Evolutionary conservation across 768 basidiomycete species (phyloP).

Genomic region (Suillus cothurnatus): DNA sequence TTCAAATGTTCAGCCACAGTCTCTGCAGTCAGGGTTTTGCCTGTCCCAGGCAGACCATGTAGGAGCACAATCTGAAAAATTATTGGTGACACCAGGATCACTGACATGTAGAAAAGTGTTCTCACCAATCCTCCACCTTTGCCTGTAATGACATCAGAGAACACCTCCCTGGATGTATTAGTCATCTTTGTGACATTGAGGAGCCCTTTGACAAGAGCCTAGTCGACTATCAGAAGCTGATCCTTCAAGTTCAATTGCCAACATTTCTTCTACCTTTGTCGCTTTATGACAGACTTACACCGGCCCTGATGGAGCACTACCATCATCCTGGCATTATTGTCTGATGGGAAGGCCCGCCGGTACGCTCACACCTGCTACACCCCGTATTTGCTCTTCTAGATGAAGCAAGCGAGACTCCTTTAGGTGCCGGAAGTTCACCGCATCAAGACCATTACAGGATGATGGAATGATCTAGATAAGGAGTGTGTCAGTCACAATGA

Average conservation of each 20-base stretch:
- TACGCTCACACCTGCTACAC: conserved; percentile 35
- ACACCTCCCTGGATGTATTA: conserved; percentile 19
- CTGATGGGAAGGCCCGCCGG: conserved; percentile 35
- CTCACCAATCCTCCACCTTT: conserved; percentile 65
- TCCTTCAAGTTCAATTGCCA: no score
- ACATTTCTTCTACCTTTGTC: no score
- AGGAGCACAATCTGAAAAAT: conserved; percentile 23
- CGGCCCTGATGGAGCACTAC: conserved; percentile 40
- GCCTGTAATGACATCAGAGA: conserved; percentile 58
- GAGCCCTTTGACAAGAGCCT: conserved; percentile 28
- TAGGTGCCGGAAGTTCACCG: no score
- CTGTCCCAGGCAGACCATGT: conserved; percentile 33
- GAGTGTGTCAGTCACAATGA: no score
- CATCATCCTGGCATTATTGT: conserved; percentile 51
- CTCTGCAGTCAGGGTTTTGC: conserved; percentile 63
- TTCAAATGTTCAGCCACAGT: conserved; percentile 58
- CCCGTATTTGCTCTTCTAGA: conserved; percentile 66
- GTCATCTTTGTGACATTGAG: conserved; percentile 27
- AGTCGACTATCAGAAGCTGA: conserved; percentile 36
- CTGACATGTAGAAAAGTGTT: conserved; percentile 32
- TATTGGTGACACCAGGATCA: not conserved
- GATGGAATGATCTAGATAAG: no score
- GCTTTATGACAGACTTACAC: conserved; percentile 17
- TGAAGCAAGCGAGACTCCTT: no score
- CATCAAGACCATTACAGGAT: no score